Base-by-base conservation (phyloP, 441 rosid species). In the Theobroma grandiflorum region DNA sequence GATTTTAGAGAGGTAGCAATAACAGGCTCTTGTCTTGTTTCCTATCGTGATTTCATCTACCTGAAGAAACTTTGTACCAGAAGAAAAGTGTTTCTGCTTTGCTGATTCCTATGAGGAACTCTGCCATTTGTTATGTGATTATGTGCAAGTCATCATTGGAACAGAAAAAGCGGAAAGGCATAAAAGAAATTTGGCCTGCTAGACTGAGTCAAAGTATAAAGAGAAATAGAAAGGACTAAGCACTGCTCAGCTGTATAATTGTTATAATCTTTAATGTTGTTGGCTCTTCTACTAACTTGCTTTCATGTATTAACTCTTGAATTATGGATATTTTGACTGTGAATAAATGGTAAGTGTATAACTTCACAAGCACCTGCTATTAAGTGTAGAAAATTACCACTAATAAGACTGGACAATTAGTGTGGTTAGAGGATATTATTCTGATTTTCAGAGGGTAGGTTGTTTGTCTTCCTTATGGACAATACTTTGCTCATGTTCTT, bases 41-140 rank as follows among this genome's bases (percentile, higher is more conserved):
- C 37, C 52, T 73, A 57, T 20, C 20, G 43, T 73, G 75, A n/a
- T 73, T 55, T 57, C 20, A 5, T 6, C 50, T 40, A 6, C 50
- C 64, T 38, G 52, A 55, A 20, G 43, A 18, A 10, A 35, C 31
- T 31, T 31, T 35, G 31, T 26, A 52, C 11, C 31, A 35, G 33
- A 49, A 49, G 59, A 49, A 16, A 49, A 31, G 43, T 45, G 15
- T 16, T 50, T 71, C 26, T 71, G 8, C 75, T 71, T 71, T 33
- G 16, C 26, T 11, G 45, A 33, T 33, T 71, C 16, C 4, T 18
- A 52, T 33, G 75, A 33, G 15, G 2, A 16, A 72, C 31, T 53
- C 76, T 53, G 76, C 12, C 10, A 31, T 18, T 53, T 72, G 62
- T 26, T 72, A 69, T 18, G 47, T 71, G 16, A 71, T 71, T 65